Evolutionary conservation across 345 rosid genomes (phyloP), one percentile per base, ranked within the genome.

Genomic region (Hibiscus trionum): DNA sequence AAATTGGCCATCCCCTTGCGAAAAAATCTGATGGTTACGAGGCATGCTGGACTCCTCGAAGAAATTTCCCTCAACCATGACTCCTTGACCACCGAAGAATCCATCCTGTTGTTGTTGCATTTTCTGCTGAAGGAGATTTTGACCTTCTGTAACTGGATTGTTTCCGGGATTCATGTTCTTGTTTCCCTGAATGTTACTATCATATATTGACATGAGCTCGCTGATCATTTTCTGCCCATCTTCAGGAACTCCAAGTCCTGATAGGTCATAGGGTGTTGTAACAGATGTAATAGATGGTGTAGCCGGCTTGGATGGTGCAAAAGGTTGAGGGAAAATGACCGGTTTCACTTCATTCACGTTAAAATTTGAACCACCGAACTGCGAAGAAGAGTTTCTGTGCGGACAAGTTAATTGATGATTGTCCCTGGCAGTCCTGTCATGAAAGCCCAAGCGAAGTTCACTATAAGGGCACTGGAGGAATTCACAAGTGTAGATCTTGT

Each of bases 141-240:
- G 86, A 73, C 76, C 80, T 47, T 87, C 96, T 49, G 79, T 72
- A 37, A 77, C 77, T 35, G 72, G 73, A 70, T 66, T 65, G 76
- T 67, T 82, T 24, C 70, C 53, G 0, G 77, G 50, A 52, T 74
- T 78, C 10, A 81, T 7, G 58, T 75, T 79, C 80, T 78, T 84
- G 83, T 69, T 88, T 59, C 86, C 77, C 62, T 83, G 92, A 65
- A 88, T 73, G 33, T 79, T 92, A 65, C 82, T 77, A 58, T 92
- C 97, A 16, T 95, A 95, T 70, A 86, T 67, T 4, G 97, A 86
- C 93, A 95, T 88, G 33, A 95, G 93, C 47, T 95, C 96, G 0
- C 78, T 84, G 73, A 95, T 95, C 89, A 83, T 86, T 80, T 87
- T 92, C 71, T 88, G 97, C 16, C 97, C 99, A 72, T 95, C 99